Evolutionary conservation across 2,329 filamentous ascomycete genomes (phyloP).

Genomic region (Claviceps fusiformis): DNA sequence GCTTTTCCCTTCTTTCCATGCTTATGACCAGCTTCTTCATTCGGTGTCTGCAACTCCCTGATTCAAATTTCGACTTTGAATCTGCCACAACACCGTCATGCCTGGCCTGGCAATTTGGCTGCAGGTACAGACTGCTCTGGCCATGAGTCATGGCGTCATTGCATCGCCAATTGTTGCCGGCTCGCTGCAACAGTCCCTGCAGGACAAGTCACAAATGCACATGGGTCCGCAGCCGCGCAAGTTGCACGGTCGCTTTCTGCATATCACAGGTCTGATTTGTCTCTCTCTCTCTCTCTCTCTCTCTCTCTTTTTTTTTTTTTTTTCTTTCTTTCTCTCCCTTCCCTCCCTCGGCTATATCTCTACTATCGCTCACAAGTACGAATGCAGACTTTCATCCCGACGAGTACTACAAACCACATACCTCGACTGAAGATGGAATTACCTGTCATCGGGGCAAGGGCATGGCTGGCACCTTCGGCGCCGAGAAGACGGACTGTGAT

Average conservation of each 20-base stretch:
- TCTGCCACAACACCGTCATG: slow-evolving; percentile 8
- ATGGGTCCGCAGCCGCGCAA: slow-evolving; percentile 22
- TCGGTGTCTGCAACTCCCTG: not conserved
- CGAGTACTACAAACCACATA: slow-evolving; percentile 67
- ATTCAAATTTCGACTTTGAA: not conserved
- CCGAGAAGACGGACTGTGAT: slow-evolving; percentile 82
- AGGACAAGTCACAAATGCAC: not conserved
- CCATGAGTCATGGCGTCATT: slow-evolving; percentile 11
- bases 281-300: not conserved
- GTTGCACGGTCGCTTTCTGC: slow-evolving; percentile 65
- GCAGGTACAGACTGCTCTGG: slow-evolving; percentile 14
- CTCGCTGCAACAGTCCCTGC: slow-evolving; percentile 7
- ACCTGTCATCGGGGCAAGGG: slow-evolving; percentile 74
- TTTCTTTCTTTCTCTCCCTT: too few species aligned
- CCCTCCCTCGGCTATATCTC: too few species aligned
- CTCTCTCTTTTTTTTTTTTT: too few species aligned
- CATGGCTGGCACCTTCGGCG: slow-evolving; percentile 66
- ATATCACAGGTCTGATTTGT: slow-evolving; percentile 61
- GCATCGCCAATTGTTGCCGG: slow-evolving; percentile 12
- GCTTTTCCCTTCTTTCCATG: not conserved
- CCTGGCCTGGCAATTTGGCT: slow-evolving; percentile 15
- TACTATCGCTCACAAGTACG: too few species aligned
- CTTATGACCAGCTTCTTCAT: not conserved
- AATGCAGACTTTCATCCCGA: slow-evolving; percentile 79
- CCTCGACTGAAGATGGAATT: slow-evolving; percentile 51